These are phyloP conservation scores for Phoma sp. DNA, from an alignment of 2,329 filamentous ascomycete genomes.

Conservation along the genomic window DNA sequence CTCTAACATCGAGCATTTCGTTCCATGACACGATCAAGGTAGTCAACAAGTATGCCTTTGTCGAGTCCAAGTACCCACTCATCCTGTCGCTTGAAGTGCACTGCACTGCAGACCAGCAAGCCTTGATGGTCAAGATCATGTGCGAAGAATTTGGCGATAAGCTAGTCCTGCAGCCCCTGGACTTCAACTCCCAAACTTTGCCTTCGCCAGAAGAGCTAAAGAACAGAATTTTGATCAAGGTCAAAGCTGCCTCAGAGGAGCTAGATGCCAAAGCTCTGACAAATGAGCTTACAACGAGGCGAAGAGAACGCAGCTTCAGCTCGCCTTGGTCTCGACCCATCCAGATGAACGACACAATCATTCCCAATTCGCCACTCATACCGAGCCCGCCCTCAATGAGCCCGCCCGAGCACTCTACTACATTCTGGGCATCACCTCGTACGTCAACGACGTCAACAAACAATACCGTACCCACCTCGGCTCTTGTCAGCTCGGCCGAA, in stretches of 20 bases:
- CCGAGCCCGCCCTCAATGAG: conserved; percentile 61
- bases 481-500: conserved; percentile 66
- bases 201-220: conserved; percentile 87
- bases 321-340: conserved; percentile 74
- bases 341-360: conserved; percentile 62
- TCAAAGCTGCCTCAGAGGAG: conserved; percentile 73
- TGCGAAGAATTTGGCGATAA: conserved; percentile 80
- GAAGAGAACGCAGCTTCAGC: conserved; percentile 71
- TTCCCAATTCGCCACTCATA: conserved; percentile 56
- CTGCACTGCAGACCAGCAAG: conserved; percentile 82
- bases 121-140: conserved; percentile 88
- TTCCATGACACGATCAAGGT: conserved; percentile 92
- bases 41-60: conserved; percentile 93
- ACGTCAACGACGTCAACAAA: conserved; percentile 63
- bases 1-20: conserved; percentile 83
- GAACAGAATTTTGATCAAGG: conserved; percentile 87
- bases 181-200: conserved; percentile 69
- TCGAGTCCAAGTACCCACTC: conserved; percentile 83
- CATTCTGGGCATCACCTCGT: conserved; percentile 58
- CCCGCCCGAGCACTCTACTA: conserved; percentile 55
- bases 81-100: conserved; percentile 97
- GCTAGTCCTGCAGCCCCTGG: conserved; percentile 77
- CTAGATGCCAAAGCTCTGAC: conserved; percentile 43
- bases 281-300: conserved; percentile 44
- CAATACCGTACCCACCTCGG: conserved; percentile 61